phyloP scores from a whole-genome alignment of 495 filamentous ascomycete species.

The Thermochaetoides thermophila region DNA sequence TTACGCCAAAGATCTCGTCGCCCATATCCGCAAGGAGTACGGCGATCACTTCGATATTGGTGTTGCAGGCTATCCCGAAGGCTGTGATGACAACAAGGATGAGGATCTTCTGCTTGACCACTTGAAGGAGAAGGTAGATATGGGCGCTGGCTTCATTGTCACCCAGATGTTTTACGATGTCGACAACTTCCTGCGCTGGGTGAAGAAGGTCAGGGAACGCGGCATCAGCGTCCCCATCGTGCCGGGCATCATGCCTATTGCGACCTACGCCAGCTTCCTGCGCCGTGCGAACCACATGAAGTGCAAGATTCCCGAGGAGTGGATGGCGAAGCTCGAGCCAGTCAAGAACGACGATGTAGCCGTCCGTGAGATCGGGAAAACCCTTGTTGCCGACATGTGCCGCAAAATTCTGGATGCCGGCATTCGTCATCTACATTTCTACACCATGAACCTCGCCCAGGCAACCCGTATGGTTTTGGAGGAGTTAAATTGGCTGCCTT shows the following conservation, averaged over 20 bases:
- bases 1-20: conserved; percentile 88
- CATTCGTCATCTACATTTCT: conserved; percentile 88
- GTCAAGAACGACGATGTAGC: conserved; percentile 93
- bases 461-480: conserved; percentile 88
- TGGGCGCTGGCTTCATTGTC: conserved; percentile 81
- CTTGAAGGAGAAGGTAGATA: conserved; percentile 94
- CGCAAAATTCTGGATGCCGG: conserved; percentile 64
- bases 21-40: conserved; percentile 79
- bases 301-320: conserved; percentile 61
- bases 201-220: conserved; percentile 62
- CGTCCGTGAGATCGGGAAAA: conserved; percentile 81
- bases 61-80: conserved; percentile 94
- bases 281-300: conserved; percentile 82
- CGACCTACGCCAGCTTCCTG: conserved; percentile 83
- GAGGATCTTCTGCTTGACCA: conserved; percentile 76
- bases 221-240: conserved; percentile 87
- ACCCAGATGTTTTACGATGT: conserved; percentile 99
- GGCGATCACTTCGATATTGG: conserved; percentile 96
- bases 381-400: conserved; percentile 84
- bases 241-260: conserved; percentile 98
- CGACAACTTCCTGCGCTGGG: conserved; percentile 87
- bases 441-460: conserved; percentile 98
- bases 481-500: conserved; percentile 67
- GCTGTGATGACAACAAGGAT: conserved; percentile 82
- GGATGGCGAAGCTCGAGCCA: conserved; percentile 72